Evolutionary conservation across 208 protist genomes (phyloP).

Genomic region (Strigomonas culicis): DNA sequence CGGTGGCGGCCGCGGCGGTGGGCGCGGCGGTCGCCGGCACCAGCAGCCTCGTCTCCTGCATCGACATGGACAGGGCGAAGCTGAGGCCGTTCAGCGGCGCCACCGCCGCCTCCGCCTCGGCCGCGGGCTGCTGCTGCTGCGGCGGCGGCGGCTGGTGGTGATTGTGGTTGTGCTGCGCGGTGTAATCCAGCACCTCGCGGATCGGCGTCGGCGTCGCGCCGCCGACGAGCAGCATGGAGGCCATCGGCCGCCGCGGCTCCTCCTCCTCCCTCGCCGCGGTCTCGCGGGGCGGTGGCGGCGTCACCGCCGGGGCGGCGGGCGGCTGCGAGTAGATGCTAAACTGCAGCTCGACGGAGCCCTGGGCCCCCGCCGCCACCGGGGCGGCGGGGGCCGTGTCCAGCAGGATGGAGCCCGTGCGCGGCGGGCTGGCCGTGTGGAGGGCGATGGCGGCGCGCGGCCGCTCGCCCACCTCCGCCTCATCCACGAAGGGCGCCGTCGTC

Average conservation of each 20-base stretch:
- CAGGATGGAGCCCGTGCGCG: not conserved
- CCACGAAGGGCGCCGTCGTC: not conserved
- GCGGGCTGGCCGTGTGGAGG: not conserved
- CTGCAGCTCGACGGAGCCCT: not conserved
- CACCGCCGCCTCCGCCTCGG: not conserved
- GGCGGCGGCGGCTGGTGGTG: not conserved
- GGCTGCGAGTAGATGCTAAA: constrained; percentile 5
- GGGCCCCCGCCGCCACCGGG: no score
- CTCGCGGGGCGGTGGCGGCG: not conserved
- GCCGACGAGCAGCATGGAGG: constrained; percentile 48
- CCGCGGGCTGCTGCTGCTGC: not conserved
- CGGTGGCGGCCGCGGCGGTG: not conserved
- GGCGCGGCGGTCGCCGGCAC: not conserved
- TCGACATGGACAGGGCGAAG: not conserved
- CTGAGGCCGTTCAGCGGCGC: not conserved
- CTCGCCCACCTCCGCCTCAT: not conserved
- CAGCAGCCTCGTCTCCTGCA: not conserved
- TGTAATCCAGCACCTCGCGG: constrained; percentile 18
- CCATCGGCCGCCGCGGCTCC: constrained; percentile 3
- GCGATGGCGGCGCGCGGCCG: not conserved
- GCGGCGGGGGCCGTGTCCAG: not conserved
- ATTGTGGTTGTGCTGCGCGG: not conserved
- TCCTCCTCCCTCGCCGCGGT: not conserved
- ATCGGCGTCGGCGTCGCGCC: constrained; percentile 47
- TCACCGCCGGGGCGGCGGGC: not conserved